Conservation (phyloP, 2,329 filamentous ascomycete genomes). For the Huntiella omanensis region DNA sequence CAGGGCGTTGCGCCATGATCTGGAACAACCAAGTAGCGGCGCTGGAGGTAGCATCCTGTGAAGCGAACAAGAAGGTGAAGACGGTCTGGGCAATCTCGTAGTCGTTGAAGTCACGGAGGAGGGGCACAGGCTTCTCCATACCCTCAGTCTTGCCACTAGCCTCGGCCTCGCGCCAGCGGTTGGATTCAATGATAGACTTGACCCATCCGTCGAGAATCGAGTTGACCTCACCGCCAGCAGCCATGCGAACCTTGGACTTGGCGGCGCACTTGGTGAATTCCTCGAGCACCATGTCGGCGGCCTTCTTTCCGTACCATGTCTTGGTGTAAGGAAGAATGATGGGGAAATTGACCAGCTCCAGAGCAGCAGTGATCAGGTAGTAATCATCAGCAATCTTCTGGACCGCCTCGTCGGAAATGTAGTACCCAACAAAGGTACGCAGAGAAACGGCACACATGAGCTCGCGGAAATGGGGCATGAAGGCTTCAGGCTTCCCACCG, state of each 20-base stretch:
- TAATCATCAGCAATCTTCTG: slow-evolving; percentile 95
- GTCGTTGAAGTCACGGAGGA: slow-evolving; percentile 75
- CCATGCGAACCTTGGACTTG: slow-evolving; percentile 85
- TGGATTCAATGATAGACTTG: slow-evolving; percentile 68
- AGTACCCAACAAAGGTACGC: slow-evolving; percentile 92
- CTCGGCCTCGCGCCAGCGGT: slow-evolving; percentile 60
- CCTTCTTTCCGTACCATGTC: slow-evolving; percentile 95
- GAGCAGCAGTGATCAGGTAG: slow-evolving; percentile 84
- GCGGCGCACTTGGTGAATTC: slow-evolving; percentile 85
- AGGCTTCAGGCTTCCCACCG: slow-evolving; percentile 57
- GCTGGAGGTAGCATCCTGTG: slow-evolving; percentile 89
- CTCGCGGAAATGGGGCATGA: slow-evolving; percentile 85
- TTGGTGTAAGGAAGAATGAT: slow-evolving; percentile 90
- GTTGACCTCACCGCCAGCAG: slow-evolving; percentile 63
- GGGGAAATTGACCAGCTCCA: slow-evolving; percentile 96
- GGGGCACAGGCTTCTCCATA: slow-evolving; percentile 60
- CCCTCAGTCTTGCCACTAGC: slow-evolving; percentile 51
- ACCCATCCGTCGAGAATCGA: slow-evolving; percentile 97
- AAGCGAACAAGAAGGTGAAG: slow-evolving; percentile 94
- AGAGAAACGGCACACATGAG: slow-evolving; percentile 88
- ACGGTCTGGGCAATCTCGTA: slow-evolving; percentile 84
- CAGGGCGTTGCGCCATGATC: slow-evolving; percentile 80
- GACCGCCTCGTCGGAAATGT: slow-evolving; percentile 75
- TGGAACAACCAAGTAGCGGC: slow-evolving; percentile 93
- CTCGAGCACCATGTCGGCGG: slow-evolving; percentile 72